These are phyloP conservation scores for Phytophthora ohioensis DNA, from an alignment of 352 stramenopile species.

Conservation along the genomic window DNA sequence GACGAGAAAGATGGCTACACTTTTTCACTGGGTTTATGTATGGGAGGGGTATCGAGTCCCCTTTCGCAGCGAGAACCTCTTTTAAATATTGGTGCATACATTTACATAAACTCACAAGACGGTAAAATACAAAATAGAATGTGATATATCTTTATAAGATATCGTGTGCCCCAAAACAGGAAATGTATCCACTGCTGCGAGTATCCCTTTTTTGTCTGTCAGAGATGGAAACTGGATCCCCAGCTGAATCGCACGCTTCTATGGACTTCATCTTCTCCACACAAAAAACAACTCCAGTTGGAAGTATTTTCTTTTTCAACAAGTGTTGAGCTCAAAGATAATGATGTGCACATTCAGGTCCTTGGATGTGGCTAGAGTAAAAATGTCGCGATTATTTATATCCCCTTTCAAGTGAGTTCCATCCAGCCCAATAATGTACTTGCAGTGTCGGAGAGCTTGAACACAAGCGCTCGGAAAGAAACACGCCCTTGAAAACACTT, in stretches of 20 bases:
- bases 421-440: constrained; percentile 12
- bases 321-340: background rate
- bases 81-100: no score
- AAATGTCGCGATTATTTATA: constrained; percentile 36
- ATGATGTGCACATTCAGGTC: constrained; percentile 38
- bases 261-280: background rate
- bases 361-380: constrained; percentile 30
- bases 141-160: no score
- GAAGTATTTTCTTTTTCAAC: constrained; percentile 31
- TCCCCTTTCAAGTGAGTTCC: constrained; percentile 33
- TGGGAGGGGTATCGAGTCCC: no score
- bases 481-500: background rate
- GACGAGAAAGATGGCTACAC: no score
- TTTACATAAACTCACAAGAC: no score
- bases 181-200: no score
- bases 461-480: background rate
- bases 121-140: no score
- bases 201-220: no score
- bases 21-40: no score
- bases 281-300: constrained; percentile 32
- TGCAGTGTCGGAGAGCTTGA: background rate
- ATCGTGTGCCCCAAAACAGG: no score
- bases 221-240: background rate
- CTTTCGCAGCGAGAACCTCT: no score
- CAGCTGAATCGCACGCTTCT: no score